Evolutionary conservation across 805 yeast species (phyloP).

Genomic region (Debaryomyces hansenii): DNA sequence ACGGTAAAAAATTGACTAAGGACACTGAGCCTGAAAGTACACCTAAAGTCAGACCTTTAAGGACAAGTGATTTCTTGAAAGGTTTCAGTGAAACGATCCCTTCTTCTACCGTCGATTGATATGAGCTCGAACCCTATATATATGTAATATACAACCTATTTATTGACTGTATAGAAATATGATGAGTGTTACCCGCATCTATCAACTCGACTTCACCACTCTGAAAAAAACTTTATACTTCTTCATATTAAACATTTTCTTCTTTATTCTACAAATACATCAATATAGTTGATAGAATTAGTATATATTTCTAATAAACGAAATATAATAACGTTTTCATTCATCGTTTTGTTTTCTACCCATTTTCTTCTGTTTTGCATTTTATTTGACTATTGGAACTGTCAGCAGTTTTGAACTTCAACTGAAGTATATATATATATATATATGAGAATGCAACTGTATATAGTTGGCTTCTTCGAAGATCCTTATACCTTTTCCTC

Average conservation of each 20-base stretch:
- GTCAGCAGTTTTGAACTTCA: too few relatives aligned
- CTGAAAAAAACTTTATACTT: too few relatives aligned
- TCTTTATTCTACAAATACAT: too few relatives aligned
- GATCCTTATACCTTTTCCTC: constrained; percentile 39
- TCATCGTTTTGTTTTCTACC: too few relatives aligned
- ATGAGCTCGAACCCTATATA: not conserved
- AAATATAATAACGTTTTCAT: too few relatives aligned
- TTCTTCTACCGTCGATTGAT: constrained; percentile 18
- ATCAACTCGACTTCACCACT: not conserved
- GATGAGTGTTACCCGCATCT: constrained; percentile 2
- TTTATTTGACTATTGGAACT: too few relatives aligned
- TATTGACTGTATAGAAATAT: not conserved
- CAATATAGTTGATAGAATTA: too few relatives aligned
- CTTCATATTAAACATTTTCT: too few relatives aligned
- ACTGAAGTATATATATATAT: too few relatives aligned
- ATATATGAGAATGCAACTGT: too few relatives aligned
- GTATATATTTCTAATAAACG: too few relatives aligned
- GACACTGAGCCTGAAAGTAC: constrained; percentile 25
- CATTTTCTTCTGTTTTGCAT: too few relatives aligned
- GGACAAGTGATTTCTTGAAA: constrained; percentile 60
- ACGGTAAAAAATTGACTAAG: constrained; percentile 25
- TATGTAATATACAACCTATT: not conserved
- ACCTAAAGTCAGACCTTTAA: constrained; percentile 59
- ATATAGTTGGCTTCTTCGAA: constrained; percentile 45
- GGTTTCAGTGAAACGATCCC: constrained; percentile 13